A percentile compares a stretch with the other conserved stretches of the same genome.
These are phyloP conservation scores for Pontederia crassipes DNA, from an alignment of 176 grass and related monocot genomes.

Conservation along the genomic window DNA sequence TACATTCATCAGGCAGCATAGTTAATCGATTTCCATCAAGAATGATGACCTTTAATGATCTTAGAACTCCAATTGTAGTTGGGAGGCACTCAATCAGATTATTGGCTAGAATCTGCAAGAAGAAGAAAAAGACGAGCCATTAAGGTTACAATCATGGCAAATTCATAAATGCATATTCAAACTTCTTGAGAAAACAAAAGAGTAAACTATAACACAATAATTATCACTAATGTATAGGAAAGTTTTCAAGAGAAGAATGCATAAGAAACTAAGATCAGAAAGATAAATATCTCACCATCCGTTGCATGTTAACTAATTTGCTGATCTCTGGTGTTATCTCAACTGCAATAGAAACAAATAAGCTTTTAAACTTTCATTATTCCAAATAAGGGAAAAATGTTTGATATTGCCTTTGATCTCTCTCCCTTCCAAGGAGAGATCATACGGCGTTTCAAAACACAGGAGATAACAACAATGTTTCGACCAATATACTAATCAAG, in stretches of 20 bases:
- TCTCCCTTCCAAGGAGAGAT: no score
- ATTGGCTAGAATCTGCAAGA: conserved; percentile 56
- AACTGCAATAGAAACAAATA: conserved; percentile 39
- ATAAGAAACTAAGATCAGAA: conserved; percentile 8
- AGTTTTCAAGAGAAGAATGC: conserved; percentile 10
- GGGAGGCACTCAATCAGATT: conserved; percentile 76
- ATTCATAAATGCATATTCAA: background rate
- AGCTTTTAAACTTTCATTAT: background rate
- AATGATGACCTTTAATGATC: conserved; percentile 69
- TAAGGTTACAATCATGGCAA: background rate
- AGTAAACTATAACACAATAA: conserved; percentile 6
- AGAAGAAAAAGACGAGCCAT: conserved; percentile 8
- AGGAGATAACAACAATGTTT: background rate
- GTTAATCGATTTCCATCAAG: conserved; percentile 83
- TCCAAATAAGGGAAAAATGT: no score
- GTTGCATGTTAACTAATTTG: conserved; percentile 74
- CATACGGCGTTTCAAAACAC: background rate
- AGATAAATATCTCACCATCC: conserved; percentile 54
- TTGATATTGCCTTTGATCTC: no score
- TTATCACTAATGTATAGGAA: conserved; percentile 9
- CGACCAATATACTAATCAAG: conserved; percentile 1
- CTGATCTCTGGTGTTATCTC: conserved; percentile 55
- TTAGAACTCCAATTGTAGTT: conserved; percentile 71
- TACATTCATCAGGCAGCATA: conserved; percentile 80
- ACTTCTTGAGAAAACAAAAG: conserved; percentile 4